These are phyloP conservation scores for Xylariaceae sp. DNA, from an alignment of 2,329 filamentous ascomycete genomes.

Conservation along the genomic window DNA sequence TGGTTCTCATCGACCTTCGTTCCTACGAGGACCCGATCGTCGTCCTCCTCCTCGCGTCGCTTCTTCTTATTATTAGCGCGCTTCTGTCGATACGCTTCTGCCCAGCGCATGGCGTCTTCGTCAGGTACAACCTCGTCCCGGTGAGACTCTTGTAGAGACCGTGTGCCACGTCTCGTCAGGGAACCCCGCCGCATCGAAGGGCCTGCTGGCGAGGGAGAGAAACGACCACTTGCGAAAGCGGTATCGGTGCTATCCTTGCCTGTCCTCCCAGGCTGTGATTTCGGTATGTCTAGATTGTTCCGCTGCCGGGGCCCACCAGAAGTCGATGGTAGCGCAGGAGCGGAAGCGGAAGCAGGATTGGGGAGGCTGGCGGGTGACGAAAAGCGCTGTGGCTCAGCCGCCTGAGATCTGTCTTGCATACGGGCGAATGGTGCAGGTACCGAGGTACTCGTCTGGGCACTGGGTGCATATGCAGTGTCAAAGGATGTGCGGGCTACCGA, in stretches of 20 bases:
- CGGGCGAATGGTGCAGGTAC: conserved; percentile 24
- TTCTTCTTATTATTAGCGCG: conserved; percentile 82
- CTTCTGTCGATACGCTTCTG: conserved; percentile 88
- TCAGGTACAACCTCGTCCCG: conserved; percentile 80
- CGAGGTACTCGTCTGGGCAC: conserved; percentile 23
- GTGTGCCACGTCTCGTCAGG: conserved; percentile 74
- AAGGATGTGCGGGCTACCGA: conserved; percentile 15
- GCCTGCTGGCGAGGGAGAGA: conserved; percentile 62
- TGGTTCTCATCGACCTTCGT: conserved; percentile 98
- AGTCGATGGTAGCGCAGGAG: conserved; percentile 47
- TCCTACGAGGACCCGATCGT: conserved; percentile 89
- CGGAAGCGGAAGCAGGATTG: conserved; percentile 37
- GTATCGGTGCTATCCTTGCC: conserved; percentile 69
- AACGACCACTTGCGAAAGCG: conserved; percentile 68
- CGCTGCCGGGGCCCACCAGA: conserved; percentile 65
- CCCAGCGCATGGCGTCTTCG: conserved; percentile 86
- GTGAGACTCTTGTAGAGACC: conserved; percentile 76
- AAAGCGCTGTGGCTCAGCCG: conserved; percentile 49
- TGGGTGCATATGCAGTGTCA: conserved; percentile 16
- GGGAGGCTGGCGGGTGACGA: conserved; percentile 59
- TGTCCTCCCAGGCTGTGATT: conserved; percentile 55
- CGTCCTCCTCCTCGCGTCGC: conserved; percentile 75
- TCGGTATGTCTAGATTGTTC: conserved; percentile 84
- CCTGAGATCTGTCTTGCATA: conserved; percentile 28
- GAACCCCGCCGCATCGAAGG: conserved; percentile 68